phyloP scores from a whole-genome alignment of 192 early-diverging fungal species.

The Entomortierella lignicola region DNA sequence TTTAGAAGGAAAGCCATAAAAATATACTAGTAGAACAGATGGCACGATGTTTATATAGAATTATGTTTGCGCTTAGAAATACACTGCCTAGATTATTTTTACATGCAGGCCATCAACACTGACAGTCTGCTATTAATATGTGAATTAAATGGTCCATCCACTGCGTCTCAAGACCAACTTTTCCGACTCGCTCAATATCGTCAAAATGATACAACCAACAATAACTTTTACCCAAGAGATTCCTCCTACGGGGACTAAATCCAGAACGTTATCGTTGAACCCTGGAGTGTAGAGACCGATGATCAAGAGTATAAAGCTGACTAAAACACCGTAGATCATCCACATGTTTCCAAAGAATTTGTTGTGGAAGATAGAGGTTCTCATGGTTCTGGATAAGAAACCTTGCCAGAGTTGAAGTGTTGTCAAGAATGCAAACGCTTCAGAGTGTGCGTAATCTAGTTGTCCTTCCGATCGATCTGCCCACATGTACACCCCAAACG shows the following conservation, averaged over 20 bases:
- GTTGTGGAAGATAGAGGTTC: constrained; percentile 77
- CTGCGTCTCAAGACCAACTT: constrained; percentile 58
- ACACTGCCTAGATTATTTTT: background rate
- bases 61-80: too few relatives aligned
- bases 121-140: background rate
- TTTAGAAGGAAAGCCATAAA: constrained; percentile 29
- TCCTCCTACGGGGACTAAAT: constrained; percentile 61
- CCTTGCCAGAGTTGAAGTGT: constrained; percentile 89
- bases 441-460: constrained; percentile 58
- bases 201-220: constrained; percentile 65
- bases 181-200: constrained; percentile 67
- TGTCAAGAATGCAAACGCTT: constrained; percentile 86
- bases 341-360: constrained; percentile 82
- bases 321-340: constrained; percentile 81
- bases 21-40: background rate
- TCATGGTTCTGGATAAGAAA: constrained; percentile 84
- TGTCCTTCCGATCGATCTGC: constrained; percentile 49
- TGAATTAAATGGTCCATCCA: constrained; percentile 38
- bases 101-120: background rate
- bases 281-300: constrained; percentile 85
- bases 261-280: constrained; percentile 48
- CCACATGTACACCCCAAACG: constrained; percentile 71
- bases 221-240: constrained; percentile 73
- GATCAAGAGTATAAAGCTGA: constrained; percentile 77
- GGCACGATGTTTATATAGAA: background rate